phyloP scores from a whole-genome alignment of 2,329 filamentous ascomycete species.

The Nigrograna mackinnonii region DNA sequence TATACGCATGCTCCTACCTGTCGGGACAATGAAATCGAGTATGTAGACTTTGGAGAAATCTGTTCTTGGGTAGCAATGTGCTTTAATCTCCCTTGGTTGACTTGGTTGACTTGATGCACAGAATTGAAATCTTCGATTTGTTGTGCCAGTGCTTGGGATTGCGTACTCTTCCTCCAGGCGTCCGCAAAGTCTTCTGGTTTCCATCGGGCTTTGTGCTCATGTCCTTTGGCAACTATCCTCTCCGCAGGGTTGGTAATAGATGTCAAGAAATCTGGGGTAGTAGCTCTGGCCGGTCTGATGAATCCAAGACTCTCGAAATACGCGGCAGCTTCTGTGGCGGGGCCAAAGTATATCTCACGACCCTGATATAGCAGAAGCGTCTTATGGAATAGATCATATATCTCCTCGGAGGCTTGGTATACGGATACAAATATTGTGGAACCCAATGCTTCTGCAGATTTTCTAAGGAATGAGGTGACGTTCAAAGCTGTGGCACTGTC shows the following conservation, averaged over 20 bases:
- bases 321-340: background rate
- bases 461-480: slow-evolving; percentile 57
- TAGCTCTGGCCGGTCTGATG: background rate
- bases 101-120: no score
- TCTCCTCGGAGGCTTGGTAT: slow-evolving; percentile 54
- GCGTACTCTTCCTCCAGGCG: no score
- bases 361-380: slow-evolving; percentile 46
- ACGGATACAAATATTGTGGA: slow-evolving; percentile 59
- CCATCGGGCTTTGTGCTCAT: no score
- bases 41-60: no score
- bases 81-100: no score
- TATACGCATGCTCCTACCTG: no score
- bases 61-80: no score
- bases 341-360: background rate
- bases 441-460: slow-evolving; percentile 53
- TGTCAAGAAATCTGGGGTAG: slow-evolving; percentile 14
- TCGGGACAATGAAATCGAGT: no score
- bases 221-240: no score
- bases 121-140: no score
- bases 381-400: slow-evolving; percentile 56
- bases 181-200: no score
- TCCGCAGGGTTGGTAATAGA: slow-evolving; percentile 62
- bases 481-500: slow-evolving; percentile 53
- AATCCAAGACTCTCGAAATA: background rate
- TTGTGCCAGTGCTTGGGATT: no score